Conservation (phyloP, 208 protist species). For the Wallacemonas sp. region DNA sequence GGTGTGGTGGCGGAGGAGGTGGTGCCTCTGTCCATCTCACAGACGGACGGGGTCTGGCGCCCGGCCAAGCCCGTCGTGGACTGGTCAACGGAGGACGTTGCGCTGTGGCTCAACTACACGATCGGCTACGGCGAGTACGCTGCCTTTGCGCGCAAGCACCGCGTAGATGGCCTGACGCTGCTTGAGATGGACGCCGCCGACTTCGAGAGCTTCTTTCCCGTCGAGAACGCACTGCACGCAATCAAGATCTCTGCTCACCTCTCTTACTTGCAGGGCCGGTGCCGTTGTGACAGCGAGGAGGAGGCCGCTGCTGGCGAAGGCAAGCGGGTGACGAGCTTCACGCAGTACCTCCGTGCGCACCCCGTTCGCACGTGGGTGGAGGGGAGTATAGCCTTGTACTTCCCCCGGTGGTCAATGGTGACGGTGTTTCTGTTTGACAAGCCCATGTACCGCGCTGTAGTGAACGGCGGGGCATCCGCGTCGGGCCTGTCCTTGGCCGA, state of each 20-base stretch:
- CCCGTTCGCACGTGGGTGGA: conserved; percentile 40
- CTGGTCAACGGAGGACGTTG: conserved; percentile 45
- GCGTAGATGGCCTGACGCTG: conserved; percentile 51
- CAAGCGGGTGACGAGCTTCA: conserved; percentile 19
- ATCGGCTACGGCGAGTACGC: conserved; percentile 60
- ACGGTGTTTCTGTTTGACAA: conserved; percentile 39
- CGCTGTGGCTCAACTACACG: conserved; percentile 55
- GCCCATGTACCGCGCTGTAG: conserved; percentile 29
- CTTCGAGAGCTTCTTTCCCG: conserved; percentile 58
- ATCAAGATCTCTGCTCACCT: conserved; percentile 60
- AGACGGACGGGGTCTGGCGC: background rate
- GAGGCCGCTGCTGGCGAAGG: background rate
- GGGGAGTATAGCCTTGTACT: conserved; percentile 35
- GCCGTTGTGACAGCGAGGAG: conserved; percentile 25
- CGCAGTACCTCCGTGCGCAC: conserved; percentile 42
- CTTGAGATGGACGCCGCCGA: conserved; percentile 49
- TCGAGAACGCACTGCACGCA: conserved; percentile 49
- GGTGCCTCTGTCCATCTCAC: conserved; percentile 1
- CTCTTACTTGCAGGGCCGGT: conserved; percentile 35
- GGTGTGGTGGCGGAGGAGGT: background rate
- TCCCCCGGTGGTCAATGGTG: conserved; percentile 47
- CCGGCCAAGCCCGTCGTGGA: conserved; percentile 30
- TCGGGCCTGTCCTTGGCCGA: conserved; percentile 11
- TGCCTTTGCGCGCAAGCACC: conserved; percentile 41
- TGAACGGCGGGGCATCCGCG: conserved; percentile 16